These are phyloP conservation scores for Suillus discolor DNA, from an alignment of 768 basidiomycete species.

Conservation along the genomic window DNA sequence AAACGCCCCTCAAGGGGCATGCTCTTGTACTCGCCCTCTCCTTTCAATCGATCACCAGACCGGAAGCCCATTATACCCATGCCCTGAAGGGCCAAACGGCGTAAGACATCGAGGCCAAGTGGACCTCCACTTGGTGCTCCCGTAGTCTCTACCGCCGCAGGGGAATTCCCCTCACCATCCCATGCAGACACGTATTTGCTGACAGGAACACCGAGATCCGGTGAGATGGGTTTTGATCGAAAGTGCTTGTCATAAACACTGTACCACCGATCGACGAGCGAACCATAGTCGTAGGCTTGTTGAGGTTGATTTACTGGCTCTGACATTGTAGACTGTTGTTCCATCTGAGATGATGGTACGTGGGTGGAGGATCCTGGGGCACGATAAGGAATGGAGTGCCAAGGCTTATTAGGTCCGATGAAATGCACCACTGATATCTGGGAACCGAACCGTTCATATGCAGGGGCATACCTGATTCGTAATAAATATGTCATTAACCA, in stretches of 20 bases:
- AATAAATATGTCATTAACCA: constrained; percentile 30
- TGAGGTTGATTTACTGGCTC: constrained; percentile 27
- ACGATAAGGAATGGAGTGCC: constrained; percentile 75
- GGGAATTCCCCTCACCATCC: constrained; percentile 47
- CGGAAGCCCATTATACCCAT: constrained; percentile 22
- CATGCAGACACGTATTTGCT: constrained; percentile 74
- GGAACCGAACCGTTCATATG: constrained; percentile 90
- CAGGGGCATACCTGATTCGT: constrained; percentile 83
- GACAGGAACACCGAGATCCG: constrained; percentile 57
- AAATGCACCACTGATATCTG: constrained; percentile 89
- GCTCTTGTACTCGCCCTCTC: constrained; percentile 75
- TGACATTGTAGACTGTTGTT: constrained; percentile 23
- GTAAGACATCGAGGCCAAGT: constrained; percentile 46
- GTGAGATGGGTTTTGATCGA: constrained; percentile 54
- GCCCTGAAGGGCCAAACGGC: constrained; percentile 34
- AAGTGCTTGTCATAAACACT: constrained; percentile 87
- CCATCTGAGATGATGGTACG: constrained; percentile 31
- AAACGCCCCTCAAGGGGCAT: constrained; percentile 88
- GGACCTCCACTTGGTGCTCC: constrained; percentile 20
- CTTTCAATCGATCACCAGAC: constrained; percentile 21
- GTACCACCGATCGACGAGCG: constrained; percentile 91
- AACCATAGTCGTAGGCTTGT: constrained; percentile 72
- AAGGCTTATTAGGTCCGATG: constrained; percentile 96
- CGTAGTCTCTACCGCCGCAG: background rate
- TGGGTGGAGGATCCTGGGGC: constrained; percentile 50